A percentile compares a stretch with the other conserved stretches of the same genome.
Conservation (phyloP, 306 rosid species). For the Neltuma alba region DNA sequence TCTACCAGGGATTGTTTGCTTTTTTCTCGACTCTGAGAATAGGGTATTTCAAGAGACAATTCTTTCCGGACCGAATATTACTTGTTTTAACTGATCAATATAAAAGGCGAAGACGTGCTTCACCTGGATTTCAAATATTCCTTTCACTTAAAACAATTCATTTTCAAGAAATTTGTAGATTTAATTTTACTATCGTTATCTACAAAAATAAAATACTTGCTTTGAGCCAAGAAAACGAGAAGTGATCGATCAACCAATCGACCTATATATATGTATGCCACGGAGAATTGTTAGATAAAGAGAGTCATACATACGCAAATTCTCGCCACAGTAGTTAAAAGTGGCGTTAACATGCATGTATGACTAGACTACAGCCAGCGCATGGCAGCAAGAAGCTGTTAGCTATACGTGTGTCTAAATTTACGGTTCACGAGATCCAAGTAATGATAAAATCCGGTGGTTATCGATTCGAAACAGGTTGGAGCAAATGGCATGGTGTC, state of each 20-base stretch:
- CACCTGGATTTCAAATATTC: slow-evolving; percentile 34
- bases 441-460: background rate
- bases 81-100: background rate
- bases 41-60: background rate
- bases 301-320: background rate
- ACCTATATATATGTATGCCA: background rate
- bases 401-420: background rate
- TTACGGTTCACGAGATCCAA: background rate
- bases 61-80: background rate
- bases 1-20: background rate
- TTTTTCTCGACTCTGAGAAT: background rate
- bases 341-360: background rate
- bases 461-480: slow-evolving; percentile 23
- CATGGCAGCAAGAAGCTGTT: background rate
- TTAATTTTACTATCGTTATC: background rate
- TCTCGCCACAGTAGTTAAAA: background rate
- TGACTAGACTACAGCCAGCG: background rate
- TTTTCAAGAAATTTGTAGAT: background rate
- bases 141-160: background rate
- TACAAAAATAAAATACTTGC: background rate
- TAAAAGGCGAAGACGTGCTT: slow-evolving; percentile 28
- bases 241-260: background rate
- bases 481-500: slow-evolving; percentile 30
- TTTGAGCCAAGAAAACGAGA: background rate
- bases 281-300: background rate